Evolutionary conservation across 805 yeast species (phyloP), one percentile per base, ranked within the genome.

Genomic region (Suhomyces sp.): DNA sequence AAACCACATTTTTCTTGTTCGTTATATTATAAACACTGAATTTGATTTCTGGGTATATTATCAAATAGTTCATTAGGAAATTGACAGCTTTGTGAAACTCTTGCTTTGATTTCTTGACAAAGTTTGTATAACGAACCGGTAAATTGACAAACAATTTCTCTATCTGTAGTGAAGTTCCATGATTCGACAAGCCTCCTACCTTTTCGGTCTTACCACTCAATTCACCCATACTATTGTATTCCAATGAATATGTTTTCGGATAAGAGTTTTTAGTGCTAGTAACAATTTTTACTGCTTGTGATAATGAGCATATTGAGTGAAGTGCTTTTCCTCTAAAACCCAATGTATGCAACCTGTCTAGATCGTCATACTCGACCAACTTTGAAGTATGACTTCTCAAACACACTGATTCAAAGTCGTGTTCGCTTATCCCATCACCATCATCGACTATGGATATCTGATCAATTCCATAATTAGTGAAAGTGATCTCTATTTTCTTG

Each of bases 291-390:
- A 87, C 65, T 6, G 73, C 69, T 0, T 83, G 67, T 3, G 70
- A 60, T 15, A 87, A 71, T 5, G 85, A 77, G 61, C 90, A 84
- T 8, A 88, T 61, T 0, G 93, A 86, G 57, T 87, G 83, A 63
- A 88, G 72, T 0, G 94, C 94, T 65, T 88, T 94, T 26, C 96
- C 96, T 67, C 96, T 75, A 61, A 88, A 88, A 0, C 96, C 96
- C 29, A 86, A 69, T 0, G 92, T 84, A 4, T 60, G 57, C 3
- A 87, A 81, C 5, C 48, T 15, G 15, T 61, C 52, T 36, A 88
- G 69, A 57, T 84, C 88, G 31, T 83, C 83, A 63, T 86, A 88
- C 1, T 62, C 59, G 0, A 67, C 48, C 9, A 88, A 67, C 60
- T 88, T 88, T 0, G 93, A 87, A 0, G 96, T 88, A 60, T 80